Percentiles rank a stretch among this genome's conserved stretches.
phyloP scores from a whole-genome alignment of 169 alveolate genomes.

The Eimeria necatrix region DNA sequence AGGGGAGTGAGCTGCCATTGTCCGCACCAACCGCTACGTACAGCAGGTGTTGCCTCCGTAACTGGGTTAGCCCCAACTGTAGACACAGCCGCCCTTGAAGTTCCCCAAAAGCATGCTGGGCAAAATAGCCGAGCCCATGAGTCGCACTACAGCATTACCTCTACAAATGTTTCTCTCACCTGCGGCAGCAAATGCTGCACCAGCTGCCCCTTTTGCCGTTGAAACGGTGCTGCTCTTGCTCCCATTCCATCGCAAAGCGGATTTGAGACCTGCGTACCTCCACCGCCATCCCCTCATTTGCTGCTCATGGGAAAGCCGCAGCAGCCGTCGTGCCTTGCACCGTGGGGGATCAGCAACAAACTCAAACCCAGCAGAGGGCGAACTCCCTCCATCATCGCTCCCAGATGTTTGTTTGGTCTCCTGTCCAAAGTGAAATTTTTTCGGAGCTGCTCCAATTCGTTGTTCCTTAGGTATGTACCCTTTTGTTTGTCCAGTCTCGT shows the following conservation, averaged over 20 bases:
- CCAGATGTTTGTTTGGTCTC: conserved; percentile 21
- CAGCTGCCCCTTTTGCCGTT: background rate
- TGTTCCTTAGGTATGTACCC: background rate
- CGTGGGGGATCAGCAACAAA: conserved; percentile 33
- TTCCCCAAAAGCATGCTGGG: conserved; percentile 1
- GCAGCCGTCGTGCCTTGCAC: conserved; percentile 39
- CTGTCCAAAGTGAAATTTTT: background rate
- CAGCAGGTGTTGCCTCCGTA: conserved; percentile 8
- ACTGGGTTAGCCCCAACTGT: background rate
- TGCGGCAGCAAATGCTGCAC: conserved; percentile 43
- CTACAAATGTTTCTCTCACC: background rate
- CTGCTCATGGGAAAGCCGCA: conserved; percentile 22
- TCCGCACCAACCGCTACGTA: conserved; percentile 54
- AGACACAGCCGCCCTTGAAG: background rate
- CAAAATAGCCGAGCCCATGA: conserved; percentile 22
- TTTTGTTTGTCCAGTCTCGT: background rate
- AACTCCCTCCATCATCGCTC: conserved; percentile 49
- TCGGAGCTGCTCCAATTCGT: background rate
- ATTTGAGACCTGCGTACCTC: conserved; percentile 30
- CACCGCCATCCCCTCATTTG: conserved; percentile 10
- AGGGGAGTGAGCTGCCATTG: conserved; percentile 51
- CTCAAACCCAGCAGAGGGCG: conserved; percentile 66
- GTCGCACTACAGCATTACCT: conserved; percentile 18
- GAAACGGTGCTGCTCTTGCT: background rate
- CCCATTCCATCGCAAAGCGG: background rate